These are phyloP conservation scores for Colletotrichum scovillei DNA, from an alignment of 2,329 filamentous ascomycete genomes.

Conservation along the genomic window DNA sequence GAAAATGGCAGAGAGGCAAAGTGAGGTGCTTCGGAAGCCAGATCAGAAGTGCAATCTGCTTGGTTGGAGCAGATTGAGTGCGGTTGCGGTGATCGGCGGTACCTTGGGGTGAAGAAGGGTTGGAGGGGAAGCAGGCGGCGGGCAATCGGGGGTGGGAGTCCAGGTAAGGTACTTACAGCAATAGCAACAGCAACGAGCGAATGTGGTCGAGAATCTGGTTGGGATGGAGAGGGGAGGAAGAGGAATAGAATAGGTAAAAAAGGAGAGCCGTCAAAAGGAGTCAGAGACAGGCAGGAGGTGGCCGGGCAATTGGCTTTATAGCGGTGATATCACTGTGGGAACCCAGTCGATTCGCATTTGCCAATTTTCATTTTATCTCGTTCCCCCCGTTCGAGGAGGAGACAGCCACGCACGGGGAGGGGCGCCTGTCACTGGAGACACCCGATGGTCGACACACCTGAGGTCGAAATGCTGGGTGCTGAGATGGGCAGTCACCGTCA, in stretches of 20 bases:
- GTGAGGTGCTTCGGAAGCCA: constrained; percentile 15
- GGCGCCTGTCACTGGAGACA: constrained; percentile 10
- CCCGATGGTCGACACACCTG: neutral
- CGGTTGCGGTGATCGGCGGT: constrained; percentile 24
- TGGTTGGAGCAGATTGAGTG: constrained; percentile 17
- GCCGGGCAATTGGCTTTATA: constrained; percentile 35
- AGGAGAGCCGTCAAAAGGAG: constrained; percentile 5
- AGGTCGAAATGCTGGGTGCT: neutral
- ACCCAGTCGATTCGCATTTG: constrained; percentile 33
- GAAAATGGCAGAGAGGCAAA: constrained; percentile 15
- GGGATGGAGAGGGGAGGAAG: neutral
- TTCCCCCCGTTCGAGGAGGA: constrained; percentile 25
- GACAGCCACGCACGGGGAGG: neutral
- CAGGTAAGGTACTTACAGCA: constrained; percentile 20
- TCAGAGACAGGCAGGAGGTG: neutral
- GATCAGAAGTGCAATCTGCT: neutral
- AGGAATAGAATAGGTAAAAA: neutral
- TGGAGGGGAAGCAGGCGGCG: neutral
- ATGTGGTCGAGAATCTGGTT: constrained; percentile 6
- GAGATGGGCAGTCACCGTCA: neutral
- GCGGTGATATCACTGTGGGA: constrained; percentile 37
- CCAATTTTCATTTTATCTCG: constrained; percentile 36
- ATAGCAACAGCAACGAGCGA: constrained; percentile 27
- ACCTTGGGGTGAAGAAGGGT: neutral
- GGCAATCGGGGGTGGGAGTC: neutral